Evolutionary conservation across 208 protist genomes (phyloP), one percentile per base, ranked within the genome.

Genomic region (Leishmania aethiopica): DNA sequence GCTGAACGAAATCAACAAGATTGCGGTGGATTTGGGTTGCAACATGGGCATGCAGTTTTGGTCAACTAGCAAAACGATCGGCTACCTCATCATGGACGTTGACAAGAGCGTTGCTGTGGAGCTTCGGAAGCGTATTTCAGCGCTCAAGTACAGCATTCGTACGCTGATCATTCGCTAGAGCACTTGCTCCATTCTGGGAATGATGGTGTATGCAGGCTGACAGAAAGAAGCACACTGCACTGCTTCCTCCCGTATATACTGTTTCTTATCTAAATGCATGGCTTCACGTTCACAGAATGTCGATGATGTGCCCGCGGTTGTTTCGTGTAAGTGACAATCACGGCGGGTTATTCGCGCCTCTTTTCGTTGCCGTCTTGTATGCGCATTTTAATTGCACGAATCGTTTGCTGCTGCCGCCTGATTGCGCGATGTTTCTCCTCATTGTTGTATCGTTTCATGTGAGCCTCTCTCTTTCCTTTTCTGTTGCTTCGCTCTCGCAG

Each of bases 41-140:
- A 98, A 97, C 80, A 95, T 97, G 75, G 88, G 85, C 45, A 76
- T 91, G 76, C 96, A 98, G 86, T 90, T 93, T 75, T 75, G 98
- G 2, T 84, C 85, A 0, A 98, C 95, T 1, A 62, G 82, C 51
- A 90, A 94, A 42, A 70, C 86, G 5, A 91, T 98, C 57, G 95
- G 94, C 53, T 98, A 98, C 79, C 73, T 95, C 25, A 86, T 96
- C 25, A 94, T 94, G 89, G 91, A 92, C 51, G 88, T 94, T 32
- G 86, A 95, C 75, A 89, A 85, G 60, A 88, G 94, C 75, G 87
- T 94, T 37, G 86, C 90, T 35, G 17, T 57, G 5, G 86, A 94
- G 77, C 74, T 93, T 17, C 81, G 88, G 2, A 80, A 86, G 51
- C 82, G 86, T 19, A 91, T 96, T 62, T 84, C 89, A 11, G 82